Base-by-base conservation (phyloP, 2,329 filamentous ascomycete species). In the Helotiales sp. region DNA sequence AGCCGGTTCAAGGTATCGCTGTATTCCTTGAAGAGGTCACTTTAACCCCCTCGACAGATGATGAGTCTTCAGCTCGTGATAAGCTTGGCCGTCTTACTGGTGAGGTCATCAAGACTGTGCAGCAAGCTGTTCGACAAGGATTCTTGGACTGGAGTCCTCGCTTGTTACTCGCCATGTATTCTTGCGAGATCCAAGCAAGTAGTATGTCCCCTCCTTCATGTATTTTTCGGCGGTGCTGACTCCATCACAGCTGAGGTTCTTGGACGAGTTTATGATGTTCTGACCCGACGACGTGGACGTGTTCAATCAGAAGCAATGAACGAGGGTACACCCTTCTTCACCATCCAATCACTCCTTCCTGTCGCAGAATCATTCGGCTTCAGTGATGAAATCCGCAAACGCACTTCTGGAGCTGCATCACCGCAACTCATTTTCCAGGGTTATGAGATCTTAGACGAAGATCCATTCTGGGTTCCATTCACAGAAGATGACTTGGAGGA, bases 401-500 rank as follows among this genome's bases (percentile, higher is more conserved):
- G 94, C 6, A 97, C 93, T 0, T 93, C 90, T 6, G 96, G 96
- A 2, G 93, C 92, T 2, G 96, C 96, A 0, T 91, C 93, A 75
- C 96, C 96, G 59, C 96, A 98, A 83, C 85, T 99, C 43, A 91
- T 97, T 69, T 99, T 98, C 77, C 88, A 92, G 7, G 96, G 96
- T 0, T 99, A 94, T 77, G 93, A 97, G 79, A 87, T 97, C 73
- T 84, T 98, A 1, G 93, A 98, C 78, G 91, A 97, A 80, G 96
- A 99, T 82, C 96, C 96, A 0, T 97, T 96, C 82, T 99, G 96
- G 96, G 93, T 97, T 55, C 96, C 96, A 1, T 93, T 93, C 71
- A 98, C 95, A 0, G 96, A 98, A 77, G 96, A 98, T 78, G 93
- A 99, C 76, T 81, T 99, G 61, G 96, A 99, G 84, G 96, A 99